Conservation (phyloP, 345 rosid genomes). For the Eucalyptus albens region DNA sequence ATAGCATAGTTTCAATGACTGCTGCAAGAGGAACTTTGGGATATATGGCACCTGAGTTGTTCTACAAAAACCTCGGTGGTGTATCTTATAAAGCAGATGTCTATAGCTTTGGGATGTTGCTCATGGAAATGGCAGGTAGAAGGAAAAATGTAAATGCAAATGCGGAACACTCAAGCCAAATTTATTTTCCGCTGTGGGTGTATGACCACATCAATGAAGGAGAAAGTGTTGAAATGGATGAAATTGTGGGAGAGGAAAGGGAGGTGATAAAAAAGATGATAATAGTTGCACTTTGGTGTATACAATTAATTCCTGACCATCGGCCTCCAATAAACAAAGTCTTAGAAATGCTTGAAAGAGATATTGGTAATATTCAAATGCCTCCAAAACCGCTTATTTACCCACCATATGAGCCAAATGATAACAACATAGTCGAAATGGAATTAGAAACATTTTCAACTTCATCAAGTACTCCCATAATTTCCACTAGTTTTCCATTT, state of each 20-base stretch:
- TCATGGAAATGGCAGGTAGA: neutral
- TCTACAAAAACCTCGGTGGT: neutral
- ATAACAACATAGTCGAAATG: accelerated
- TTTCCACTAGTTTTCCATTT: no score
- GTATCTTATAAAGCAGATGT: neutral
- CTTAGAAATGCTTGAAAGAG: neutral
- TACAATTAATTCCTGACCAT: neutral
- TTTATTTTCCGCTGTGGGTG: neutral
- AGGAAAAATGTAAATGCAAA: neutral
- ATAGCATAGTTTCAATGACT: neutral
- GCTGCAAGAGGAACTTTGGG: neutral
- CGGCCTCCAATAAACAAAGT: neutral
- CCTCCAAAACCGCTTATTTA: neutral
- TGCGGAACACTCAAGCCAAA: neutral
- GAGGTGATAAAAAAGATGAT: neutral
- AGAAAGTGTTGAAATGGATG: neutral
- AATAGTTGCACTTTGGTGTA: neutral
- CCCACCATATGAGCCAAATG: accelerated
- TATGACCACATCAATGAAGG: neutral
- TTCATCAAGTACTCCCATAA: no score
- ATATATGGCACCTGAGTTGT: neutral
- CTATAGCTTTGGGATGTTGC: neutral
- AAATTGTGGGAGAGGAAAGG: accelerated
- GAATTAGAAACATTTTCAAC: no score
- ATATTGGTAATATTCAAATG: neutral